Evolutionary conservation across 164 flowering plant species (phyloP), one percentile per base, ranked within the genome.

Genomic region (Litsea cubeba): DNA sequence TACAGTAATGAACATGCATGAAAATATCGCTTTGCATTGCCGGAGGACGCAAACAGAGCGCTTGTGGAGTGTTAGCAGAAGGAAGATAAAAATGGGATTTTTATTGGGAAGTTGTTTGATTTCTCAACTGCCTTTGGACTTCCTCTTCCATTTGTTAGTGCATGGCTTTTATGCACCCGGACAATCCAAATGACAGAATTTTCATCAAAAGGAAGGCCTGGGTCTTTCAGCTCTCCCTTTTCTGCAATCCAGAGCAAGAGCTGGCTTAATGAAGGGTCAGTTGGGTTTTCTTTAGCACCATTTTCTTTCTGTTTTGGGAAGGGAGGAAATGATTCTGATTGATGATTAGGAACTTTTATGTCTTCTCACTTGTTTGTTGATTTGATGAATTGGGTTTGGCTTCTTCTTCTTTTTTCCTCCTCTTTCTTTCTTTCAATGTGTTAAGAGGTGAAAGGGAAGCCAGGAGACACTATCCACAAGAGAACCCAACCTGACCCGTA

Each of bases 201-300:
- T 78, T 32, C 76, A 62, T 72, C 74, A 75, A 76, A 71, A 86
- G 90, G 79, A 87, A 90, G 74, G 83, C 81, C 30, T 49, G 86
- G 97, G 95, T 77, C 64, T 91, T 68, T 85, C 95, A 0, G 80
- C 88, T 65, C 79, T 91, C 79, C 89, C 96, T 0, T 80, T 90
- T 40, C 50, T 89, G 69, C 83, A 81, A 23, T 71, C 82, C 46
- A 85, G 77, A 74, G 90, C 90, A 30, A 66, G 74, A 67, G 92
- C 89, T 79, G 84, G 72, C 62, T 73, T 72, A 25, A 76, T 72
- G 5, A 32, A 81, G 68, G 82, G 89, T 88, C 50, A 79, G 79
- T 75, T 77, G 15, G 62, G 3, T 67, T 18, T 3, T 71, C 12
- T 57, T 65, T 66, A 18, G 23, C 18, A 57, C 35, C 23, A 64